Evolutionary conservation across 768 basidiomycete genomes (phyloP), one percentile per base, ranked within the genome.

Genomic region (Suillus hirtellus): DNA sequence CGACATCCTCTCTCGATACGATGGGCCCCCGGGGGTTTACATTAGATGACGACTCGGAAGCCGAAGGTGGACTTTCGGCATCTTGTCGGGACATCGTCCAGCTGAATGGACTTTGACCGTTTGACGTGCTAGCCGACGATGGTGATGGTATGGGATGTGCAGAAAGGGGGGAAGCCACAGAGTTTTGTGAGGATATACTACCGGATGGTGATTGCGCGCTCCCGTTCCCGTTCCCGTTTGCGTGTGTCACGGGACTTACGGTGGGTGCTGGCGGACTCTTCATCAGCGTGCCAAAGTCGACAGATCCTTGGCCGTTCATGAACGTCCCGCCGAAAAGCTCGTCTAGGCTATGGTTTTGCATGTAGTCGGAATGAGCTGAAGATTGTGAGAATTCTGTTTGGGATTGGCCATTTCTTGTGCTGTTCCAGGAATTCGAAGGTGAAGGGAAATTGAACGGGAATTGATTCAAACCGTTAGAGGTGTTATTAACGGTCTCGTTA

Each of bases 241-340:
- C 63, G 34, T 89, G 89, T 9, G 79, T 62, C 44, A 90, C 78
- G 1, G 89, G 89, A 65, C 84, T 87, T 44, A 86, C n/a, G 12
- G 53, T 42, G 2, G 73, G 69, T 50, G 67, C 49, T 4, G 72
- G 60, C 5, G 69, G 42, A 60, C 60, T 72, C 17, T 86, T 73
- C 37, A 78, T 66, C 2, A 77, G 69, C 0, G 73, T 70, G 24
- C 54, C 66, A 67, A 79, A 75, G 64, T 80, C 78, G 12, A 78
- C 64, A 9, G 71, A 58, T 19, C 73, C 70, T 53, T 75, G 76
- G 21, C 66, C 60, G 15, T 70, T 71, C 56, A 78, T 66, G 60
- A 71, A 79, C 60, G 75, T 74, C 24, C 72, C 81, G 15, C 81
- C 81, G 63, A 84, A 81, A 10, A 83, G 64, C 60, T 82, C 82